These are phyloP conservation scores for Hibiscus tridactylites DNA, from an alignment of 345 rosid species.

Conservation along the genomic window DNA sequence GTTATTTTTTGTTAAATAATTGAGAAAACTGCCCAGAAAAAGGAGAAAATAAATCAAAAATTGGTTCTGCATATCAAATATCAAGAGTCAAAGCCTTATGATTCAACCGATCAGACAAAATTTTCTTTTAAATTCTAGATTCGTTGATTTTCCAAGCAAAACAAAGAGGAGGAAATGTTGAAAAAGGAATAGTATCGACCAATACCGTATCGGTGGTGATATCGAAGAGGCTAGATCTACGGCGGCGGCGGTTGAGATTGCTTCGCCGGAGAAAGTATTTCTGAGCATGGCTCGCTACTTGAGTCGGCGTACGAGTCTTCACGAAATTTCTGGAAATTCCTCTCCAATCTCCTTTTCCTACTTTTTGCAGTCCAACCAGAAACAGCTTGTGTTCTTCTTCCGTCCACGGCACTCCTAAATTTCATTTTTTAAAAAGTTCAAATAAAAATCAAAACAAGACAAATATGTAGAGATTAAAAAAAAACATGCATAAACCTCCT, in stretches of 20 bases:
- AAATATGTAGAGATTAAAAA: background rate
- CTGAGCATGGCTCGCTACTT: slow-evolving; percentile 98
- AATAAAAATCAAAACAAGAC: background rate
- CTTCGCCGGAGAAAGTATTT: slow-evolving; percentile 74
- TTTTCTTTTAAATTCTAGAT: background rate
- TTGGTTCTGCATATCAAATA: background rate
- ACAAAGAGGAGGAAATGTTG: background rate
- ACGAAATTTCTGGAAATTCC: slow-evolving; percentile 86
- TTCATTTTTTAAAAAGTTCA: background rate
- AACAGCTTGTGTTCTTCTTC: slow-evolving; percentile 93
- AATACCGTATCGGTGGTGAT: slow-evolving; percentile 77
- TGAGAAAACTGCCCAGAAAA: background rate
- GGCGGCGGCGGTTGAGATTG: slow-evolving; percentile 83
- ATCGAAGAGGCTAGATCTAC: slow-evolving; percentile 88
- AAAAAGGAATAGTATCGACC: background rate
- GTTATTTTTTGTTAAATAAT: background rate
- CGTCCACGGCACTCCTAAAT: slow-evolving; percentile 87
- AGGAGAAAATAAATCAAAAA: background rate
- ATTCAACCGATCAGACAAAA: background rate
- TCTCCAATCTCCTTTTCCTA: slow-evolving; percentile 95
- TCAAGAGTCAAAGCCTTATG: background rate
- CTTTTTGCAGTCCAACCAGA: slow-evolving; percentile 71
- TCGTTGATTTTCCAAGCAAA: background rate
- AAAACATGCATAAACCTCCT: slow-evolving; percentile 42
- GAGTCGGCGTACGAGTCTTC: slow-evolving; percentile 81